phyloP scores from a whole-genome alignment of 805 yeast genomes.

The Komagataella ulmi region DNA sequence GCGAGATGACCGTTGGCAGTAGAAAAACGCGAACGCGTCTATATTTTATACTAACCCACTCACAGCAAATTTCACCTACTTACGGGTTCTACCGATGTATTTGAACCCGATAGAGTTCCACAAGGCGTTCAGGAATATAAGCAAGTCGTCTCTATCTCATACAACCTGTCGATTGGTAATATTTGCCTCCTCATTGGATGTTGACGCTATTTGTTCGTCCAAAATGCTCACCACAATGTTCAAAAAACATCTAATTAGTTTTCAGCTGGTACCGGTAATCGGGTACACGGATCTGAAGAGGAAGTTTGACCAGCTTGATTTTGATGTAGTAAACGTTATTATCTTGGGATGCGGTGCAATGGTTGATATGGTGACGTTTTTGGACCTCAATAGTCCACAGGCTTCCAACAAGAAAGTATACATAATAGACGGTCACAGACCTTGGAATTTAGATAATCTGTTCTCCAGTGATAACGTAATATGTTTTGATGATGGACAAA shows the following conservation, averaged over 20 bases:
- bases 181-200: constrained; percentile 80
- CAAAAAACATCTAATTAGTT: constrained; percentile 73
- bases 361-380: constrained; percentile 68
- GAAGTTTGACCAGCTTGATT: constrained; percentile 54
- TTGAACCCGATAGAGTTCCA: constrained; percentile 59
- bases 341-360: constrained; percentile 90
- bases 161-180: constrained; percentile 83
- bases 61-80: not conserved
- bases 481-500: constrained; percentile 80
- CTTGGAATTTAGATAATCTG: constrained; percentile 91
- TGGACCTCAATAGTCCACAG: constrained; percentile 47
- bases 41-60: not conserved
- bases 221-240: constrained; percentile 58
- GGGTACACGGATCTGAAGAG: constrained; percentile 72
- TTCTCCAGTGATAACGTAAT: constrained; percentile 69
- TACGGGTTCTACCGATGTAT: constrained; percentile 36
- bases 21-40: not conserved
- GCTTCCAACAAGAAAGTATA: constrained; percentile 51
- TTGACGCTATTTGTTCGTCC: constrained; percentile 87
- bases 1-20: not conserved
- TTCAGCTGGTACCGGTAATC: constrained; percentile 82
- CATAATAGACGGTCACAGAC: constrained; percentile 84
- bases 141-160: constrained; percentile 68
- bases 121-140: constrained; percentile 52
- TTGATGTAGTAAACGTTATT: constrained; percentile 62